Base-by-base conservation (phyloP, 164 flowering plant species). In the Nelumbo lutea region DNA sequence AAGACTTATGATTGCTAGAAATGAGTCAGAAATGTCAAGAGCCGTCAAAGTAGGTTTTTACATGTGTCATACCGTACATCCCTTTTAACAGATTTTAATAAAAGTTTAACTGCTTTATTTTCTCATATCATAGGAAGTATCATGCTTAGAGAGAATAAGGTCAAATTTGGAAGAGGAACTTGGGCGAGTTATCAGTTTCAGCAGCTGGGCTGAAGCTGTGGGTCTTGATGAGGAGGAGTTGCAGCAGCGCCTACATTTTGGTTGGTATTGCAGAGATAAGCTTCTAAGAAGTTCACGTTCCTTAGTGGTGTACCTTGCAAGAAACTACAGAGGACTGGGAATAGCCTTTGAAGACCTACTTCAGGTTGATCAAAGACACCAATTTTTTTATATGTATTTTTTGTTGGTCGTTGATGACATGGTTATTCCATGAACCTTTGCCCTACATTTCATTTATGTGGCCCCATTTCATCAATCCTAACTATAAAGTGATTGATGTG, bases 191-290 rank as follows among this genome's bases (percentile, higher is more conserved):
- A 83, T 73, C 43, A 87, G 83, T 78, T 74, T 86, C 68, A 75
- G 78, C 57, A 70, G 75, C 65, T 93, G 98, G 96, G 96, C 98
- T 47, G 83, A 86, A 78, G 93, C 91, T 70, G 92, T 87, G 50
- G 83, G 91, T 44, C 52, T 89, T 46, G 83, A 83, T 65, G 80
- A 78, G 80, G 83, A 83, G 68, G 68, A 62, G 60, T 79, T 93
- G 79, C 86, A 72, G 52, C 82, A 84, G 62, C 82, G 80, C 4
- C 74, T 93, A 80, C 86, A 74, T 69, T 85, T 77, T 77, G 98
- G 96, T 69, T 89, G 92, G 93, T 72, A 69, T 66, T 90, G 96
- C 82, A 80, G 87, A 77, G 96, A 93, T 79, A 85, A 79, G 74
- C 86, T 93, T 67, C 48, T 93, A 52, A 83, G 79, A 78, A 88